Evolutionary conservation across 371 early-diverging fungal genomes (phyloP), one percentile per base, ranked within the genome.

Genomic region (Mucor piriformis): DNA sequence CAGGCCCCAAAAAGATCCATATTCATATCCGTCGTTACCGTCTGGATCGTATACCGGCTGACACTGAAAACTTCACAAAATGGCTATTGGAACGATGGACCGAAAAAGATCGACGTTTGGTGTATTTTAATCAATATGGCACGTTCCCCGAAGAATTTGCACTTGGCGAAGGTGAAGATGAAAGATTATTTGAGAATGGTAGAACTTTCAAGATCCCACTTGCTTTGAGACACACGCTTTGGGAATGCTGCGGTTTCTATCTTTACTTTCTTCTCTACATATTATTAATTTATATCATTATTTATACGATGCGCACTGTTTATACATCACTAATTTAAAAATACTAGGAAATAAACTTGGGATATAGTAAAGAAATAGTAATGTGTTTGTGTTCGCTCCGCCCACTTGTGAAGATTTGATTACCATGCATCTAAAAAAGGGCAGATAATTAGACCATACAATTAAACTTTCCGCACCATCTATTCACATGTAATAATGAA

Each of bases 21-120:
- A 75, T 93, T 21, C 88, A 91, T 63, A 69, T 92, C n/a, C 86
- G 89, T 58, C 84, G 85, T 25, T 89, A 86, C 49, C 70, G 77
- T 10, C 69, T 89, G 52, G 73, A 70, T 33, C 76, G 77, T 16
- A 76, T 94, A 43, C 94, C 94, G 5, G 66, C 67, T 1, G 81
- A 81, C 15, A 73, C 82, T 3, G 83, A 84, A 2, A 72, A 61
- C 21, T 95, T 93, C 63, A 64, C 83, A 6, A 54, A 71, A 34
- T 95, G 95, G 95, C 74, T 95, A 42, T 73, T 86, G 33, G 69
- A 79, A 11, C 72, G 88, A 38, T 95, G 89, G 84, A 61, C 73
- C 24, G 91, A 92, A 61, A 95, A 95, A 74, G 95, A 95, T 61
- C 73, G 74, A 32, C 65, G 90, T 54, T 74, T 95, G 83, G 77